Percentiles rank a stretch among this genome's conserved stretches.
phyloP scores from a whole-genome alignment of 495 filamentous ascomycete genomes.

The Xylaria flabelliformis region DNA sequence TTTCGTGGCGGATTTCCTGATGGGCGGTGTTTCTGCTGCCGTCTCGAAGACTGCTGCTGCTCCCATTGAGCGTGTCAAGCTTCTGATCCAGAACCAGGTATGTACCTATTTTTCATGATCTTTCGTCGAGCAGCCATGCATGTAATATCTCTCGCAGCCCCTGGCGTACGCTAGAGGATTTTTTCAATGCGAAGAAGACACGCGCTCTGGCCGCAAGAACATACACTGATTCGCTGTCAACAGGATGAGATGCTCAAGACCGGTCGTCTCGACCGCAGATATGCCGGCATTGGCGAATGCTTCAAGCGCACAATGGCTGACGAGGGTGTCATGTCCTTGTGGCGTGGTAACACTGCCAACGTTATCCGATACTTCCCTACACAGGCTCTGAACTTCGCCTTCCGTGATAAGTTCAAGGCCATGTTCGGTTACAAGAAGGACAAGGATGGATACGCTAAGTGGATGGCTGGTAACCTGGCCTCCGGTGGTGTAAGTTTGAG shows the following conservation, averaged over 20 bases:
- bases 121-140: not conserved
- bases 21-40: slow-evolving; percentile 99
- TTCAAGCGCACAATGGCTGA: slow-evolving; percentile 84
- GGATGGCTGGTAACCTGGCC: slow-evolving; percentile 99
- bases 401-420: slow-evolving; percentile 99
- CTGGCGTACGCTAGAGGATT: not conserved
- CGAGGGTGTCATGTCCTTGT: slow-evolving; percentile 87
- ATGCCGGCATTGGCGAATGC: slow-evolving; percentile 92
- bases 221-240: slow-evolving; percentile 15
- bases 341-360: slow-evolving; percentile 99
- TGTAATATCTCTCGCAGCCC: not conserved
- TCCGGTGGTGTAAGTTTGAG: slow-evolving; percentile 94
- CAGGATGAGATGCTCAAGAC: slow-evolving; percentile 99
- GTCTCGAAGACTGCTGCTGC: slow-evolving; percentile 99
- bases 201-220: not conserved
- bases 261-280: slow-evolving; percentile 97
- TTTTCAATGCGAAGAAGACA: not conserved
- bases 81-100: slow-evolving; percentile 99
- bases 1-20: slow-evolving; percentile 90
- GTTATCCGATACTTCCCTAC: slow-evolving; percentile 99
- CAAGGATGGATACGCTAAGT: slow-evolving; percentile 95
- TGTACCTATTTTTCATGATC: slow-evolving; percentile 37
- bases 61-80: slow-evolving; percentile 99
- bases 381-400: slow-evolving; percentile 99
- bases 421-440: slow-evolving; percentile 99